Base-by-base conservation (phyloP, 2,329 filamentous ascomycete species). In the Fusarium sp. region DNA sequence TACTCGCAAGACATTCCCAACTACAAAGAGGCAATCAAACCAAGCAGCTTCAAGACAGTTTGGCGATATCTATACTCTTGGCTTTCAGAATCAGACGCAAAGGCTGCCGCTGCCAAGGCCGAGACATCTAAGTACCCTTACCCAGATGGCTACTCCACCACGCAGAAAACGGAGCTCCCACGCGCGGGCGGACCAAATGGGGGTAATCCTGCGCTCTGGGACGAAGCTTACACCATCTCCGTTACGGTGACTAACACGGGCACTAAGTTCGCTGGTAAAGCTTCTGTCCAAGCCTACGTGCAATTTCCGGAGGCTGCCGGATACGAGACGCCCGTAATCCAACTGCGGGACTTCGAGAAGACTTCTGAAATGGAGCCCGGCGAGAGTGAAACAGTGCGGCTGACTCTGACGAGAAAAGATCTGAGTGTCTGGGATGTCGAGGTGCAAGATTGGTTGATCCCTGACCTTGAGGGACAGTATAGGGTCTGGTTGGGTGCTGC, bases 271-370 rank as follows among this genome's bases (percentile, higher is more conserved):
- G 63, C 76, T 0, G 83, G 83, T n/a, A 81, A 82, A 57, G 83
- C 81, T 7, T 82, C 82, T 1, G 77, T 79, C 7, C 82, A 84
- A 69, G 77, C 80, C 1, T 84, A 84, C 56, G 58, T 84, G n/a
- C 78, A 82, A 59, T 82, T 80, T 56, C 82, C 82, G 0, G 71
- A 66, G 3, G 73, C 67, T 42, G 69, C 68, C 17, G 56, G 55
- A 15, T 78, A 83, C 38, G 89, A 93, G 26, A 93, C 92, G 50
- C 91, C 91, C 0, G 77, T 88, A 3, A 84, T 84, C 56, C 88
- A 89, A n/a, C 82, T 94, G 20, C 85, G 91, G 15, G 90, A 90
- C 28, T 94, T 94, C 73, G 88, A 90, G 65, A 93, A 94, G 80
- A 80, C 91, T 4, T 54, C 62, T 14, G 76, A 79, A 24, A 77